Base-by-base conservation (phyloP, 306 rosid species). In the Canavalia ensiformis region DNA sequence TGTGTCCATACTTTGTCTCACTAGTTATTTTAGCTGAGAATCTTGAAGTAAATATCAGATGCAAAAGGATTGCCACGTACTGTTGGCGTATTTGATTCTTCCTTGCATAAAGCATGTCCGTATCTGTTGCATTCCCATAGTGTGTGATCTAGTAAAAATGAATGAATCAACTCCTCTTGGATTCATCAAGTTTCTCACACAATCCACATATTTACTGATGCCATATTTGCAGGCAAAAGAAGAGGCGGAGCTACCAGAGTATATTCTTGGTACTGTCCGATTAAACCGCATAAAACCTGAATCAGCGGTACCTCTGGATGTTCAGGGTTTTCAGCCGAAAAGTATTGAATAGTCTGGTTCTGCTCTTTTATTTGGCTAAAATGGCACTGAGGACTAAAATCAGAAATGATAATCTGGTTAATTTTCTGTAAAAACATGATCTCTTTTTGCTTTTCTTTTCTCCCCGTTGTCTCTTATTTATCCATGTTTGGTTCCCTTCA, bases 181-280 rank as follows among this genome's bases (percentile, higher is more conserved):
- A 79, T 63, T 59, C 28, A 39, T 33, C 47, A 0, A 58, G 9
- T 71, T 33, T 59, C 28, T 50, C 57, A 68, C 68, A 11, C 55
- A 6, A 39, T n/a, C 7, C 67, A 57, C 18, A 74, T 54, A 68
- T 50, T 75, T 50, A 83, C 1, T 28, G 62, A 35, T 81, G 66
- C 7, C n/a, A 50, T 59, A 25, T 64, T 59, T 82, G 78, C 87
- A 95, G 99, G 99, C 92, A 54, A 91, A 88, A 84, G 97, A 90
- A 84, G 97, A 87, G 81, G 83, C 39, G 39, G 97, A 91, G 81
- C 77, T 95, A 68, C 99, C 99, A 0, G 99, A 95, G 84, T 92
- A 87, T 85, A 68, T 95, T 88, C 99, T 95, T 25, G 99, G 97
- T 66, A 93, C 97, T 2, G 97, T 92, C 59, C 89, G 97, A 74